Conservation (phyloP, 306 rosid genomes). For the Vicia faba region DNA sequence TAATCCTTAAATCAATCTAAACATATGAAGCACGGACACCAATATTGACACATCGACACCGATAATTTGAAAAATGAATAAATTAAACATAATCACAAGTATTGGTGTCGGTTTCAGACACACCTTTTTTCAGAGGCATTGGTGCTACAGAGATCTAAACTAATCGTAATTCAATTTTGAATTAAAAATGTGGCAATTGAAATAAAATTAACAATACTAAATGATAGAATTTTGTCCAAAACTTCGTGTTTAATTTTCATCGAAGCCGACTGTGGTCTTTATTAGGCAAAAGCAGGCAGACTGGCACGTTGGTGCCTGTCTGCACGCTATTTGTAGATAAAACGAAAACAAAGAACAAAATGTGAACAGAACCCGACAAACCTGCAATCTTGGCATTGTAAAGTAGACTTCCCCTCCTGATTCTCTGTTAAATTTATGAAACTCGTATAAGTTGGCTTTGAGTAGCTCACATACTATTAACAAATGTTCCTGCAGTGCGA, state of each 20-base stretch:
- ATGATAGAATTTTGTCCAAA: too few species aligned
- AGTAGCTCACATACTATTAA: slow-evolving; percentile 96
- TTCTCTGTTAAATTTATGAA: slow-evolving; percentile 95
- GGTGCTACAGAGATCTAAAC: not conserved
- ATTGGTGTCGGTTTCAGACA: too few species aligned
- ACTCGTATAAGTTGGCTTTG: slow-evolving; percentile 95
- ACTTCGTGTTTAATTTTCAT: not conserved
- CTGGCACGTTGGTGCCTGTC: not conserved
- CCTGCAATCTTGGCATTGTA: slow-evolving; percentile 99
- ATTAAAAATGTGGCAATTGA: not conserved
- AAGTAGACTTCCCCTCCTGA: slow-evolving; percentile 99
- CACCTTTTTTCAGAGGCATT: too few species aligned
- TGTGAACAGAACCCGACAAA: slow-evolving; percentile 43
- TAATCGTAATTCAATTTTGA: not conserved
- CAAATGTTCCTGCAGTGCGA: slow-evolving; percentile 80
- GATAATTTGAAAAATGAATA: too few species aligned
- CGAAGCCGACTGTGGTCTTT: too few species aligned
- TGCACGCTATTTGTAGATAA: not conserved
- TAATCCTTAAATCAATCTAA: too few species aligned
- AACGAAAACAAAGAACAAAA: slow-evolving; percentile 29
- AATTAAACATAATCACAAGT: too few species aligned
- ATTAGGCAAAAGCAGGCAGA: not conserved
- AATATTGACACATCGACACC: too few species aligned
- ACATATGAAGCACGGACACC: too few species aligned
- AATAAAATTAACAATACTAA: too few species aligned